Base-by-base conservation (phyloP, 257 asterid species). In the Gentiana straminea region DNA sequence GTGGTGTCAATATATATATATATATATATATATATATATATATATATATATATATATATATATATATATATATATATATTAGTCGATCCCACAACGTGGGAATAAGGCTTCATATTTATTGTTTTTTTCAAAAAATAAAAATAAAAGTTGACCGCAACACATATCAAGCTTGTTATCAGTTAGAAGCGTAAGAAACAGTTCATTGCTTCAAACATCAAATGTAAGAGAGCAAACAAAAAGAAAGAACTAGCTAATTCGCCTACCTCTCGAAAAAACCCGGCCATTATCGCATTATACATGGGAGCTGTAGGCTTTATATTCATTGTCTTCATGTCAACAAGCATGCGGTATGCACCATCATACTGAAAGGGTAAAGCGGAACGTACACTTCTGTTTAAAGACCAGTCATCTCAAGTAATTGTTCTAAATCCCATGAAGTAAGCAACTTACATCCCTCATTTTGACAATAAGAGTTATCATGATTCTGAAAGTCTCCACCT, bases 251-350 rank as follows among this genome's bases (percentile, higher is more conserved):
- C 2, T 5, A 15, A 36, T 13, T 50, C 32, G 33, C 68, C 58
- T 47, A 59, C 97, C 97, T 85, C 94, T 13, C 91, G 94, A 58
- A 89, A 77, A 81, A 75, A 83, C 62, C 97, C 95, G 39, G 81
- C 76, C 80, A 85, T 75, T 74, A 92, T 68, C 60, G 70, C 56
- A 54, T 92, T 92, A 79, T 73, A 92, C 75, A 92, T 79, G 75
- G 58, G 35, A 36, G 75, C 15, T 45, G 94, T 78, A 61, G 97
- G 94, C 60, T 4, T 60, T 71, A 84, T 33, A 49, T 68, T 66
- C 69, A 73, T 65, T 34, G 62, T 70, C 62, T 62, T 64, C 62
- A 84, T 66, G 69, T 92, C 97, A 38, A 45, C 47, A 60, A 92
- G 72, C 77, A 92, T 63, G 64, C 54, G 70, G 74, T 88, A 85